Evolutionary conservation across 2,329 filamentous ascomycete genomes (phyloP).

Genomic region (Escovopsis weberi): DNA sequence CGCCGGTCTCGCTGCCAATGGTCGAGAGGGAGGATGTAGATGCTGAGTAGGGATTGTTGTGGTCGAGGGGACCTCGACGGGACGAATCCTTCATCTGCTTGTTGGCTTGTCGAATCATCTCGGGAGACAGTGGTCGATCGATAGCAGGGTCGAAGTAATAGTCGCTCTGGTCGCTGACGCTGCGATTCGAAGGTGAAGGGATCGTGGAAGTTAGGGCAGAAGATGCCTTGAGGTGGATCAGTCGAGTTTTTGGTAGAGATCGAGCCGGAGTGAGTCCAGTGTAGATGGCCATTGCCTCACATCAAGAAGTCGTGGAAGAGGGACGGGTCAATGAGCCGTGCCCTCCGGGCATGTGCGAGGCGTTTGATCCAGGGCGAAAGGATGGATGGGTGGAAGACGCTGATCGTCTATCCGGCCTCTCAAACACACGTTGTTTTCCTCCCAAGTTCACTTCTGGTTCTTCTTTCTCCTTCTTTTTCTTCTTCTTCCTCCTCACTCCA

Average conservation of each 20-base stretch:
- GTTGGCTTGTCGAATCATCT: slow-evolving; percentile 42
- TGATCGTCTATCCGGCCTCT: neutral
- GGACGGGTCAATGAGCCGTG: slow-evolving; percentile 14
- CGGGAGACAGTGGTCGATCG: slow-evolving; percentile 46
- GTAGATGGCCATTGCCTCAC: slow-evolving; percentile 6
- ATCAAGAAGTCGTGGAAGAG: slow-evolving; percentile 14
- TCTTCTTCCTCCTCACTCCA: too few relatives aligned
- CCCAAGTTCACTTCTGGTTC: neutral
- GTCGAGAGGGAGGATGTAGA: slow-evolving; percentile 37
- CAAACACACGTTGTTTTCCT: neutral
- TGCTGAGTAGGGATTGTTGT: slow-evolving; percentile 34
- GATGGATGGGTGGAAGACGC: neutral
- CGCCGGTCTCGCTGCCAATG: slow-evolving; percentile 26
- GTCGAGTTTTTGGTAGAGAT: neutral
- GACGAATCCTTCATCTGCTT: slow-evolving; percentile 43
- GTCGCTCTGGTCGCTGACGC: neutral
- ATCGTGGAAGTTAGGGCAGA: slow-evolving; percentile 2
- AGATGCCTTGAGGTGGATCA: slow-evolving; percentile 43
- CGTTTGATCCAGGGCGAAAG: slow-evolving; percentile 9
- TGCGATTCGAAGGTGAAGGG: neutral
- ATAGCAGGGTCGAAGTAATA: slow-evolving; percentile 42
- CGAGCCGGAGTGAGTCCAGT: neutral
- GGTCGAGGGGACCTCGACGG: slow-evolving; percentile 16
- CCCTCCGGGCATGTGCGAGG: slow-evolving; percentile 12
- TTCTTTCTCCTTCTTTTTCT: neutral